Evolutionary conservation across 2,329 filamentous ascomycete genomes (phyloP).

Genomic region (Lecanicillium sp.): DNA sequence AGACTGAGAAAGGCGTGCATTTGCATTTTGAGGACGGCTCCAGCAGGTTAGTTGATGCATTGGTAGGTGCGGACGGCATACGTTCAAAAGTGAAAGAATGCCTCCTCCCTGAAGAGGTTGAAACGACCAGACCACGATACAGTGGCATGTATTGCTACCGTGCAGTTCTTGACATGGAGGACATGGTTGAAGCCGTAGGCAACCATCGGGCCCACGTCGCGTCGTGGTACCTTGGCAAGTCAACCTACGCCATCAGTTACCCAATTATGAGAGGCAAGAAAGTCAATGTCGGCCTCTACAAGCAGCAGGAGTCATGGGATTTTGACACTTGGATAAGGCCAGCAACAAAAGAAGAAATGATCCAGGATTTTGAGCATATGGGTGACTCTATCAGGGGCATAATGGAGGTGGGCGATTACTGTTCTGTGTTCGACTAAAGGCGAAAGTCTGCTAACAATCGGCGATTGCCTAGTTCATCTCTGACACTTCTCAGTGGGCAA

Average conservation of each 20-base stretch:
- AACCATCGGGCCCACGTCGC: constrained; percentile 8
- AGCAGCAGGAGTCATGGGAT: too few relatives aligned
- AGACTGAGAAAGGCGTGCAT: too few relatives aligned
- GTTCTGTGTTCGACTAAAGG: not conserved
- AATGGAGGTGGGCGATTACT: constrained; percentile 6
- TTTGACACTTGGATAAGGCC: constrained; percentile 4
- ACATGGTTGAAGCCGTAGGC: constrained; percentile 7
- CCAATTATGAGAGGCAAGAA: constrained; percentile 8
- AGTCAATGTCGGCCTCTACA: constrained; percentile 8
- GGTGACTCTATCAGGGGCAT: constrained; percentile 9
- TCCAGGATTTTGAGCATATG: constrained; percentile 12
- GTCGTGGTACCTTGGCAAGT: constrained; percentile 7
- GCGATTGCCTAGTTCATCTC: too few relatives aligned
- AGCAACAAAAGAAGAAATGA: constrained; percentile 4
- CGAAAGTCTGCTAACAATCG: not conserved
- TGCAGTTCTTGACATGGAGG: constrained; percentile 10
- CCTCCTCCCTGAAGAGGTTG: constrained; percentile 4
- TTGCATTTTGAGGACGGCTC: not conserved
- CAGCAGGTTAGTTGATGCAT: not conserved
- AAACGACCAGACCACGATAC: constrained; percentile 7
- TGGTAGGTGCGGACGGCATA: not conserved
- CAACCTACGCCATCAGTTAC: constrained; percentile 6
- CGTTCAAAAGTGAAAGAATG: constrained; percentile 6
- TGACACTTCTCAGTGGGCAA: too few relatives aligned
- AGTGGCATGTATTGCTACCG: constrained; percentile 12